Conservation (phyloP, 1,139 yeast genomes). For the Yamadazyma siamensis region DNA sequence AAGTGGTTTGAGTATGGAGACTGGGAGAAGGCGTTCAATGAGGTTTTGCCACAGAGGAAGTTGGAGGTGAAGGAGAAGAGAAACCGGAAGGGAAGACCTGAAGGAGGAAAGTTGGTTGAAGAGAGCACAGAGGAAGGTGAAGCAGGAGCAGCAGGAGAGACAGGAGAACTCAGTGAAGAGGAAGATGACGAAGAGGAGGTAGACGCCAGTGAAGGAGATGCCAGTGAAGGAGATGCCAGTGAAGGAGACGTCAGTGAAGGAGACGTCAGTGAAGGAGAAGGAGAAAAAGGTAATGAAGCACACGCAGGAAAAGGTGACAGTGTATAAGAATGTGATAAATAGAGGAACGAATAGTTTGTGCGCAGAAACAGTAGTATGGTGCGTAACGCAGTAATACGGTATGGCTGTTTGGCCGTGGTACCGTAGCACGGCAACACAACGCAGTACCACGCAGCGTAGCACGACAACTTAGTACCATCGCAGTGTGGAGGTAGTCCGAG, state of each 20-base stretch:
- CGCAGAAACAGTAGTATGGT: too few relatives aligned
- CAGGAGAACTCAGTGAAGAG: not conserved
- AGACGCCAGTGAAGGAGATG: conserved; percentile 4
- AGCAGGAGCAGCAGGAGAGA: conserved; percentile 1
- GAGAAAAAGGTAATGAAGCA: not conserved
- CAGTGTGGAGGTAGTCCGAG: too few relatives aligned
- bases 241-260: not conserved
- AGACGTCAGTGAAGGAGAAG: not conserved
- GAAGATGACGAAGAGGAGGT: conserved; percentile 3
- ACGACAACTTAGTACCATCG: too few relatives aligned
- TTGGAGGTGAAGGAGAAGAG: conserved; percentile 7
- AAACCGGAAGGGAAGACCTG: conserved; percentile 2
- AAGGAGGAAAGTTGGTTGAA: not conserved
- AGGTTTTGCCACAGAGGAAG: conserved; percentile 80
- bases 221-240: conserved; percentile 1
- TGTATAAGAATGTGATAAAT: too few relatives aligned
- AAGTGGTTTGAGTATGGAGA: conserved; percentile 75
- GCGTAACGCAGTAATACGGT: too few relatives aligned
- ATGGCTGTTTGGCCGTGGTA: too few relatives aligned
- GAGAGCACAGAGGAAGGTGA: conserved; percentile 2
- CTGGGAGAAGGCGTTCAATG: conserved; percentile 86
- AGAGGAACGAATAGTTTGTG: too few relatives aligned
- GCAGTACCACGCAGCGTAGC: too few relatives aligned
- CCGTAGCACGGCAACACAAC: too few relatives aligned
- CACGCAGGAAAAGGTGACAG: too few relatives aligned